These are phyloP conservation scores for Pythium rhizo-oryzae DNA, from an alignment of 352 stramenopile genomes.

Conservation along the genomic window DNA sequence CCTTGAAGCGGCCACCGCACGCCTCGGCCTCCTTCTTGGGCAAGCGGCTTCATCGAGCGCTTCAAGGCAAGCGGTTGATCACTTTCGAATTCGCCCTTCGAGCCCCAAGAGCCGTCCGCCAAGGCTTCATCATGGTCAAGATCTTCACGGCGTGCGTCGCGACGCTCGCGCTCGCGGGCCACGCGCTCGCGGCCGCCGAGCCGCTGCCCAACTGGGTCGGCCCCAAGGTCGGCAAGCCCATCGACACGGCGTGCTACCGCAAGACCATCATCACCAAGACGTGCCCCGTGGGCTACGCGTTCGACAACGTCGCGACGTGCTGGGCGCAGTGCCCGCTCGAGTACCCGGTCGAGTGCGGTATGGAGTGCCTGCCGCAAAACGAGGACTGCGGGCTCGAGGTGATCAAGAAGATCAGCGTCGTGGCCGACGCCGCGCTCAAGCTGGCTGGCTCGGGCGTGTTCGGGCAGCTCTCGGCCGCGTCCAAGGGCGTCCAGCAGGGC, in stretches of 20 bases:
- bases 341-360: conserved; percentile 72
- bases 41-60: no score
- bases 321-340: conserved; percentile 74
- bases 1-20: no score
- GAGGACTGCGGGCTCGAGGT: conserved; percentile 56
- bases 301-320: conserved; percentile 54
- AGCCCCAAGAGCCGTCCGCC: no score
- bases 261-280: conserved; percentile 39
- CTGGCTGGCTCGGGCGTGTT: conserved; percentile 57
- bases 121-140: conserved; percentile 15
- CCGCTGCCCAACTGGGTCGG: conserved; percentile 42
- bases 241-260: conserved; percentile 53
- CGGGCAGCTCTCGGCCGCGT: conserved; percentile 41
- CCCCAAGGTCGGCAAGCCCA: conserved; percentile 25
- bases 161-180: conserved; percentile 12
- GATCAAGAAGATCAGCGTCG: conserved; percentile 48
- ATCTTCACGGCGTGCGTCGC: conserved; percentile 11
- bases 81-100: no score
- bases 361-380: conserved; percentile 74
- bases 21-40: no score
- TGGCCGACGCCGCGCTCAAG: conserved; percentile 56
- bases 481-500: conserved; percentile 43
- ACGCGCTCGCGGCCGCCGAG: conserved; percentile 15
- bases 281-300: conserved; percentile 48
- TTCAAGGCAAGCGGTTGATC: no score